Base-by-base conservation (phyloP, 768 basidiomycete genomes). In the Gyrodon lividus region DNA sequence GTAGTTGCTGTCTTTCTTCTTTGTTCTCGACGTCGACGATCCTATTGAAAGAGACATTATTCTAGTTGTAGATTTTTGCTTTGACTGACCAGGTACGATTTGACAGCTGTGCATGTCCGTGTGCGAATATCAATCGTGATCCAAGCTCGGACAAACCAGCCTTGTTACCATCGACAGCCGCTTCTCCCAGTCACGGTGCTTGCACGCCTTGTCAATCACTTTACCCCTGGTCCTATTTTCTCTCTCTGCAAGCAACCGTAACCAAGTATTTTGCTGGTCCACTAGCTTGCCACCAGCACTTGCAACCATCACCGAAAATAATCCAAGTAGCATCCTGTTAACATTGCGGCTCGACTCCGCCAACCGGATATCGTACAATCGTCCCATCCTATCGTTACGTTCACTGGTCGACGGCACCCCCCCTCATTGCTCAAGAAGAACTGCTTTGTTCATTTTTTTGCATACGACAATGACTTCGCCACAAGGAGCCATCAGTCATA, bases 401-500 rank as follows among this genome's bases (percentile, higher is more conserved):
- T 10, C 24, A 26, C 24, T n/a, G 9, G 19, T 23, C 12, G 12
- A 42, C 41, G n/a, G 7, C 31, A 33, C 19, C 35, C 46, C 46
- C n/a, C n/a, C n/a, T n/a, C 30, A 46, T 49, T 26, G 19, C 22
- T 14, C 38, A 26, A 49, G 17, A 17, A 40, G 22, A 33, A 30
- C 40, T 4, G 38, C 23, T 6, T 24, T 41, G 26, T 35, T 46
- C 17, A 35, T 20, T 42, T 48, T 41, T 30, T 43, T 47, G 35
- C 34, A 40, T 7, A 24, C 5, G 42, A 37, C 61, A 56, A 77
- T 77, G 75, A 72, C 73, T 57, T 73, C 72, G 45, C 58, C 78
- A 48, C 77, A 77, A 59, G 73, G 74, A 63, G 70, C 74, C 59
- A 70, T 76, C 61, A 78, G 79, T 69, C 77, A 76, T 68, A 74